Conservation (phyloP, 805 yeast species). For the Zygoascus ofunaensis region DNA sequence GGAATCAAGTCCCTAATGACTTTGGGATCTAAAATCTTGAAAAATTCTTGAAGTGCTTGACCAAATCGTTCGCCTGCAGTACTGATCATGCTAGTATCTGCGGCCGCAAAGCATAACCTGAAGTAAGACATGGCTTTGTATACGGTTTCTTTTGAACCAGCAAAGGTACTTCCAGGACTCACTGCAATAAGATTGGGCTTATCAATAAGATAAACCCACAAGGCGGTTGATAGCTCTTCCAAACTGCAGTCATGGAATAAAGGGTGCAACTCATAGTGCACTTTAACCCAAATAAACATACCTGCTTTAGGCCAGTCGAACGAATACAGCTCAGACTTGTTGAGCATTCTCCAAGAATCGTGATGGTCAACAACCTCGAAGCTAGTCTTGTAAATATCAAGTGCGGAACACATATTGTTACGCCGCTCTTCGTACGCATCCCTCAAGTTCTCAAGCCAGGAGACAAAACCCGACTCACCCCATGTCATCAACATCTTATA, state of each 20-base stretch:
- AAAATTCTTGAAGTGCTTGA: slow-evolving; percentile 12
- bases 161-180: slow-evolving; percentile 13
- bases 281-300: slow-evolving; percentile 42
- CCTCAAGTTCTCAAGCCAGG: slow-evolving; percentile 72
- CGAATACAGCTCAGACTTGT: slow-evolving; percentile 4
- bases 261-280: slow-evolving; percentile 45
- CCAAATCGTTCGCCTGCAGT: slow-evolving; percentile 10
- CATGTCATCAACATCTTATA: slow-evolving; percentile 66
- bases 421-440: slow-evolving; percentile 75
- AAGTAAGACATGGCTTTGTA: slow-evolving; percentile 5
- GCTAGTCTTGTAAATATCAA: slow-evolving; percentile 38
- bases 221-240: slow-evolving; percentile 11
- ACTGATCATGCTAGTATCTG: slow-evolving; percentile 9
- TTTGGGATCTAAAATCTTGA: slow-evolving; percentile 7
- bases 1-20: slow-evolving; percentile 7
- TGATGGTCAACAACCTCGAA: slow-evolving; percentile 9
- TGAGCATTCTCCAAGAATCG: slow-evolving; percentile 8
- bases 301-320: slow-evolving; percentile 38
- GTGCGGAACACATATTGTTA: slow-evolving; percentile 70
- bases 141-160: slow-evolving; percentile 7
- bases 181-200: slow-evolving; percentile 12
- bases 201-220: slow-evolving; percentile 9
- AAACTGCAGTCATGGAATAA: slow-evolving; percentile 5
- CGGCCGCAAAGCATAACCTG: slow-evolving; percentile 17
- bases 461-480: slow-evolving; percentile 81